phyloP scores from a whole-genome alignment of 176 grass and related monocot genomes.

The Oryza officinalis region DNA sequence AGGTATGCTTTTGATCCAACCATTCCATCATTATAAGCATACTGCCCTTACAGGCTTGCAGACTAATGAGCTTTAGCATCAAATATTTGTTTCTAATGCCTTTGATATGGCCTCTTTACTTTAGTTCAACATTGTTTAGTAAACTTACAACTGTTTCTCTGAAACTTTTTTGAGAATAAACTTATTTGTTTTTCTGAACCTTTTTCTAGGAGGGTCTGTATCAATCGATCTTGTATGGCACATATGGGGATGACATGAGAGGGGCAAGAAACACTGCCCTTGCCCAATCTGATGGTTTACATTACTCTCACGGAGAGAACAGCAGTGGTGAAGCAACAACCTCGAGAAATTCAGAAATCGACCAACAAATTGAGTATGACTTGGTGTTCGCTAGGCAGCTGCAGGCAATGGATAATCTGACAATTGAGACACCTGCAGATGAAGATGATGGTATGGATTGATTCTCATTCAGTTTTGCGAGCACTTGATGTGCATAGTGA shows the following conservation, averaged over 20 bases:
- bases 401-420: slow-evolving; percentile 56
- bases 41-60: not conserved
- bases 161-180: not conserved
- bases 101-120: not conserved
- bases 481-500: not conserved
- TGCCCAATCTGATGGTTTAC: not conserved
- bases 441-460: slow-evolving; percentile 38
- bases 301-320: slow-evolving; percentile 45
- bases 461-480: not conserved
- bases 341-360: slow-evolving; percentile 22
- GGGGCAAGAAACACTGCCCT: slow-evolving; percentile 6
- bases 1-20: slow-evolving; percentile 38
- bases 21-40: not conserved
- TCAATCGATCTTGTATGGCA: slow-evolving; percentile 35
- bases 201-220: slow-evolving; percentile 44
- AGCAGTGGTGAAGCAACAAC: slow-evolving; percentile 19
- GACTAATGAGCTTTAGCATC: not conserved
- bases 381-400: slow-evolving; percentile 52
- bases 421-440: not conserved
- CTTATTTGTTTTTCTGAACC: not conserved
- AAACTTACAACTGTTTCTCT: not conserved
- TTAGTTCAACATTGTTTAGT: not conserved
- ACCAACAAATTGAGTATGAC: slow-evolving; percentile 52
- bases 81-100: not conserved
- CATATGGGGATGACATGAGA: slow-evolving; percentile 21